Percentiles rank a stretch among this genome's conserved stretches.
Conservation (phyloP, 78 protist genomes). For the Dictyostelium brefeldianum region DNA sequence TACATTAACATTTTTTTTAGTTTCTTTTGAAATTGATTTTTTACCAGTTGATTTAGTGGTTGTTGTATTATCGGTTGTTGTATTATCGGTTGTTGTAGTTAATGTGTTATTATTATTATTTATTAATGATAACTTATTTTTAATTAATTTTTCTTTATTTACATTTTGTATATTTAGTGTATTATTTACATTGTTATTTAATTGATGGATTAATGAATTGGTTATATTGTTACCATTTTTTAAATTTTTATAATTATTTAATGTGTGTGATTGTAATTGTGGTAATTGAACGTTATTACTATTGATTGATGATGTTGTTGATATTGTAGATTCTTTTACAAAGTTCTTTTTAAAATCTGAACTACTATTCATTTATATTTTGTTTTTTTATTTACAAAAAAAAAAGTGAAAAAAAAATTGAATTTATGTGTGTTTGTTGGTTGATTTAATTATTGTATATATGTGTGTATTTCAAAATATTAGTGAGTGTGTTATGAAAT, state of each 20-base stretch:
- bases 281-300: background rate
- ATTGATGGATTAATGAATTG: conserved; percentile 4
- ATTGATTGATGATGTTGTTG: background rate
- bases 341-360: conserved; percentile 8
- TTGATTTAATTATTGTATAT: too few relatives aligned
- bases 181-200: conserved; percentile 6
- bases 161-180: background rate
- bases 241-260: background rate
- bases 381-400: too few relatives aligned
- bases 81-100: background rate
- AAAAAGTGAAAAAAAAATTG: too few relatives aligned
- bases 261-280: background rate
- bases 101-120: background rate
- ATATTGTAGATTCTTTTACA: background rate
- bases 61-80: background rate
- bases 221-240: conserved; percentile 14
- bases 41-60: background rate
- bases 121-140: background rate
- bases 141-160: background rate
- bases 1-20: conserved; percentile 3
- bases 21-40: conserved; percentile 6
- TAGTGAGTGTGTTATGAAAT: too few relatives aligned
- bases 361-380: conserved; percentile 1
- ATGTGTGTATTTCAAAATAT: too few relatives aligned
- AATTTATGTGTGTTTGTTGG: too few relatives aligned